Evolutionary conservation across 352 stramenopile genomes (phyloP).

Genomic region (Phytophthora meadii): DNA sequence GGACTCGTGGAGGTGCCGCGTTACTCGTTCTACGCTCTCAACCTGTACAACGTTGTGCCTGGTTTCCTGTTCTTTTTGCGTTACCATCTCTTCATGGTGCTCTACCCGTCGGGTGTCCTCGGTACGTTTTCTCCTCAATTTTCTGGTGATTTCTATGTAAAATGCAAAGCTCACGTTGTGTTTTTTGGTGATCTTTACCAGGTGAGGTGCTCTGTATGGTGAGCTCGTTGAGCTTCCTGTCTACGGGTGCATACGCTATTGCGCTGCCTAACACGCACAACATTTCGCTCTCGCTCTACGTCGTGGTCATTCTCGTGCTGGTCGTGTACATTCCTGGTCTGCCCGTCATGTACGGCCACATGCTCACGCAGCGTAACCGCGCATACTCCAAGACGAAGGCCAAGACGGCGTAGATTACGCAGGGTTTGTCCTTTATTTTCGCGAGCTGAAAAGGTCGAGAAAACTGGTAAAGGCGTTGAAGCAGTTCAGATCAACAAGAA

Average conservation of each 20-base stretch:
- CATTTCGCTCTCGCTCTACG: slow-evolving; percentile 75
- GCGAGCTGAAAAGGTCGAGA: background rate
- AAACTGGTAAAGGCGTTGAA: slow-evolving; percentile 14
- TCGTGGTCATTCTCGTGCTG: slow-evolving; percentile 73
- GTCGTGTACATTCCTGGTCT: slow-evolving; percentile 80
- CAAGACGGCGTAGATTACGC: slow-evolving; percentile 60
- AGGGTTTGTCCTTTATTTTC: background rate
- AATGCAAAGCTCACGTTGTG: slow-evolving; percentile 22
- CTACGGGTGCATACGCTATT: slow-evolving; percentile 72
- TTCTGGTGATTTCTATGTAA: slow-evolving; percentile 1
- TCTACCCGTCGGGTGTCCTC: slow-evolving; percentile 97
- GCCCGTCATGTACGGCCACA: slow-evolving; percentile 87
- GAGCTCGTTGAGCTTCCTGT: slow-evolving; percentile 63
- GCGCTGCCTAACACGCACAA: slow-evolving; percentile 83
- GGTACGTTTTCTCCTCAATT: slow-evolving; percentile 60
- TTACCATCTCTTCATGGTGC: slow-evolving; percentile 98
- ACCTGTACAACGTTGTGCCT: slow-evolving; percentile 94
- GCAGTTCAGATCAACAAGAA: slow-evolving; percentile 26
- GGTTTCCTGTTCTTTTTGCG: slow-evolving; percentile 97
- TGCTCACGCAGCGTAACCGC: slow-evolving; percentile 85
- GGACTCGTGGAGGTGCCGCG: slow-evolving; percentile 93
- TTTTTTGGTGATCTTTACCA: slow-evolving; percentile 15
- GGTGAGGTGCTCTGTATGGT: slow-evolving; percentile 84
- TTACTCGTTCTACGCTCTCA: slow-evolving; percentile 98
- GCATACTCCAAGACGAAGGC: slow-evolving; percentile 84